These are phyloP conservation scores for Neonectria sp. DNA, from an alignment of 2,329 filamentous ascomycete species.

Conservation along the genomic window DNA sequence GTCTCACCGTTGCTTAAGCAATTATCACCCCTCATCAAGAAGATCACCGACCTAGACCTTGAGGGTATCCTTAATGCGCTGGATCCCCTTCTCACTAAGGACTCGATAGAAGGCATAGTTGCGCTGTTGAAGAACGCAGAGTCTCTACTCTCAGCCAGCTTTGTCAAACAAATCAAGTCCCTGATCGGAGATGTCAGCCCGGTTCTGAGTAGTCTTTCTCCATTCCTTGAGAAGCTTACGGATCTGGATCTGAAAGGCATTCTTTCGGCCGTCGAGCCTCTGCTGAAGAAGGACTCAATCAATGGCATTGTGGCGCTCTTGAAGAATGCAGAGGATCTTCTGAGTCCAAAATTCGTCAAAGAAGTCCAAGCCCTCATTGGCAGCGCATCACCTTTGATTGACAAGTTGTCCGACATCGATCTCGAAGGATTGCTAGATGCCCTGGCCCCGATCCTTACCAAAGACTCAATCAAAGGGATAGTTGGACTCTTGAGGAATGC, in stretches of 20 bases:
- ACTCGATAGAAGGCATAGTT: conserved; percentile 48
- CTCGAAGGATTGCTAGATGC: conserved; percentile 50
- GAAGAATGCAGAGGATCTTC: conserved; percentile 43
- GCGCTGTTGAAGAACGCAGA: conserved; percentile 45
- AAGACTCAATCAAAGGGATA: conserved; percentile 51
- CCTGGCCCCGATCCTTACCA: conserved; percentile 43
- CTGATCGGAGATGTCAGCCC: conserved; percentile 1
- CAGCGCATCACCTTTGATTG: conserved; percentile 45
- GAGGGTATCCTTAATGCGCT: conserved; percentile 48
- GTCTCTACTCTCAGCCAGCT: conserved; percentile 36
- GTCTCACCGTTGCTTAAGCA: conserved; percentile 18
- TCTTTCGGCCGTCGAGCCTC: conserved; percentile 42
- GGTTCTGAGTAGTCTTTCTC: conserved; percentile 15
- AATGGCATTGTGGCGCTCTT: conserved; percentile 47
- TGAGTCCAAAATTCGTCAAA: conserved; percentile 41
- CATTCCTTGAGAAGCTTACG: conserved; percentile 45
- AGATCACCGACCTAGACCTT: conserved; percentile 53
- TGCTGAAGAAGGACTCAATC: conserved; percentile 50
- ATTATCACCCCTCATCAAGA: conserved; percentile 40
- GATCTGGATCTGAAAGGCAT: conserved; percentile 54
- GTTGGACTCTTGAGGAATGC: conserved; percentile 46
- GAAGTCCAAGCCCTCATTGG: conserved; percentile 38
- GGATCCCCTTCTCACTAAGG: conserved; percentile 45
- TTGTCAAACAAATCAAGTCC: conserved; percentile 40
- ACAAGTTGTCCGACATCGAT: conserved; percentile 51